Conservation (phyloP, 805 yeast species). For the Metschnikowia peoriensis region DNA sequence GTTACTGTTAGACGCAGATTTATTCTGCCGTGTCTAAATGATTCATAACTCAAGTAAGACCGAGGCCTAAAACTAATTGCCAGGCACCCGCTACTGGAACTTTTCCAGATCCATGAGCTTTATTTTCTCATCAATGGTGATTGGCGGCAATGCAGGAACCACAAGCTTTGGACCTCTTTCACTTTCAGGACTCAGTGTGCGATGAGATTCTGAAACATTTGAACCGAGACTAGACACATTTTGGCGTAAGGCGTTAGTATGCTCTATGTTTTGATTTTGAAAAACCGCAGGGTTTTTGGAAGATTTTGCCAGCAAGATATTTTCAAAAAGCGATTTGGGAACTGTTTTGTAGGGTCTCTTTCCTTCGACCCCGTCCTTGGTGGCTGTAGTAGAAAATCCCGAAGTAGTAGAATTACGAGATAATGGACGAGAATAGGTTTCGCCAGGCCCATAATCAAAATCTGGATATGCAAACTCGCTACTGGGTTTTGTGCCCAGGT, state of each 20-base stretch:
- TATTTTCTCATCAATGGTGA: slow-evolving; percentile 46
- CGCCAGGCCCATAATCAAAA: slow-evolving; percentile 11
- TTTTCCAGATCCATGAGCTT: slow-evolving; percentile 34
- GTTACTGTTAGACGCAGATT: no score
- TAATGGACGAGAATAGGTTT: slow-evolving; percentile 49
- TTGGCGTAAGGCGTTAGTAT: slow-evolving; percentile 15
- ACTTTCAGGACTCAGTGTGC: not conserved
- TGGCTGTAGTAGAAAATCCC: slow-evolving; percentile 69
- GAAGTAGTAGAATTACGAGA: slow-evolving; percentile 64
- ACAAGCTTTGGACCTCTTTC: slow-evolving; percentile 1
- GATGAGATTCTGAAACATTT: not conserved
- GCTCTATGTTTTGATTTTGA: slow-evolving; percentile 17
- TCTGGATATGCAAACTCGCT: slow-evolving; percentile 8
- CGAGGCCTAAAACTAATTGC: no score
- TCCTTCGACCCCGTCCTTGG: slow-evolving; percentile 74
- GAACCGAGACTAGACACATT: not conserved
- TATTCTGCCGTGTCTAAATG: no score
- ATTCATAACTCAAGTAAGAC: not conserved
- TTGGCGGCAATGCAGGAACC: slow-evolving; percentile 30
- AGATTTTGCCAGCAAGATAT: slow-evolving; percentile 24
- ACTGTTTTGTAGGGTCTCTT: slow-evolving; percentile 48
- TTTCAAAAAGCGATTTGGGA: slow-evolving; percentile 35
- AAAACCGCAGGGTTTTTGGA: not conserved
- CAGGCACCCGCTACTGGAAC: not conserved
- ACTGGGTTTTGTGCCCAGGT: slow-evolving; percentile 12